Evolutionary conservation across 225 moss, liverwort and hornwort species (phyloP).

Genomic region (Marchantia paleacea): DNA sequence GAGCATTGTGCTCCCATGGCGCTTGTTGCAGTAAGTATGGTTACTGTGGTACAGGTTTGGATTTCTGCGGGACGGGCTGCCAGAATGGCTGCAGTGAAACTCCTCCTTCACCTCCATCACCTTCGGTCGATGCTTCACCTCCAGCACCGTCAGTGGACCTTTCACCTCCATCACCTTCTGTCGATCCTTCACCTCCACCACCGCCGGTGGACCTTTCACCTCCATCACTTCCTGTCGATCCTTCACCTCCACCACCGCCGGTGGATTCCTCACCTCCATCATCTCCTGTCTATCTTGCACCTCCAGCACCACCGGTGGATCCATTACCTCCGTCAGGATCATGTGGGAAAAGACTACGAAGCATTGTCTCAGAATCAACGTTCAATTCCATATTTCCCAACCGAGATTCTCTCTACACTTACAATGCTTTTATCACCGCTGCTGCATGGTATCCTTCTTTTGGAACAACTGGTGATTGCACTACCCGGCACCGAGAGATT

Average conservation of each 20-base stretch:
- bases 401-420: conserved; percentile 30
- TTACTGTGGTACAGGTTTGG: conserved; percentile 5
- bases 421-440: conserved; percentile 30
- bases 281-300: too few relatives aligned
- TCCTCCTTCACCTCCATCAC: background rate
- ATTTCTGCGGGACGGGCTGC: conserved; percentile 21
- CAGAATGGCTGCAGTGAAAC: conserved; percentile 12
- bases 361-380: background rate
- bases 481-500: conserved; percentile 2
- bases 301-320: too few relatives aligned
- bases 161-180: too few relatives aligned
- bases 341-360: conserved; percentile 6
- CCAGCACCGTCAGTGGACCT: too few relatives aligned
- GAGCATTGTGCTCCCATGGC: background rate
- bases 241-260: too few relatives aligned
- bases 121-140: too few relatives aligned
- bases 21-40: conserved; percentile 24
- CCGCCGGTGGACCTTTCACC: too few relatives aligned
- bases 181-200: too few relatives aligned
- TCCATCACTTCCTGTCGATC: too few relatives aligned
- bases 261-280: too few relatives aligned
- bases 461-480: conserved; percentile 17
- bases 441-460: conserved; percentile 13
- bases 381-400: conserved; percentile 6
- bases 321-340: background rate